Evolutionary conservation across 371 early-diverging fungal species (phyloP).

Genomic region (Encephalitozoon intestinalis): DNA sequence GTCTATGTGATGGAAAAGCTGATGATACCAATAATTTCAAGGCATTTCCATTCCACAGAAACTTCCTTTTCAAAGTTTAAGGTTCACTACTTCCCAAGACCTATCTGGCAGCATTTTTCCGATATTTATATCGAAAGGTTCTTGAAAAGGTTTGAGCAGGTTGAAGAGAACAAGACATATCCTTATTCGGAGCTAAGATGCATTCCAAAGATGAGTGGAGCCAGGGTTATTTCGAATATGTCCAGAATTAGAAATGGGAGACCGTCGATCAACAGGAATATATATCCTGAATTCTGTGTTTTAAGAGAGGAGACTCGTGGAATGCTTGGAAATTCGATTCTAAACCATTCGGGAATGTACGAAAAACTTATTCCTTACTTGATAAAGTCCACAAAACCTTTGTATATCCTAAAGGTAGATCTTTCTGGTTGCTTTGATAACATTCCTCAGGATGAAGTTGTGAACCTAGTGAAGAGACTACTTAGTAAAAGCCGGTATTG

Average conservation of each 20-base stretch:
- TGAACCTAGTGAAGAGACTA: conserved; percentile 6
- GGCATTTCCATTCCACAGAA: conserved; percentile 46
- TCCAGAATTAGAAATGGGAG: conserved; percentile 1
- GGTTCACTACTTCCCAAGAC: conserved; percentile 35
- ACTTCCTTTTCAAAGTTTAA: conserved; percentile 25
- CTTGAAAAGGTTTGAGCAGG: conserved; percentile 17
- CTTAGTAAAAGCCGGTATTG: conserved; percentile 30
- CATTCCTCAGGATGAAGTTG: conserved; percentile 36
- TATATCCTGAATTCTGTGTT: neutral
- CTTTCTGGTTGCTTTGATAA: conserved; percentile 55
- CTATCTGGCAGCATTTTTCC: conserved; percentile 18
- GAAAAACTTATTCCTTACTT: conserved; percentile 11
- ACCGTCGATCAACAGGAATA: conserved; percentile 6
- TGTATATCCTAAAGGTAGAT: conserved; percentile 52
- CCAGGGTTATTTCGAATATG: conserved; percentile 36
- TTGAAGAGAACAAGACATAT: neutral
- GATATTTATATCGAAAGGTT: neutral
- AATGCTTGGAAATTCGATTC: conserved; percentile 4
- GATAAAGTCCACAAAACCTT: neutral
- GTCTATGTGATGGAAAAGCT: conserved; percentile 38
- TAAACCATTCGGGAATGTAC: conserved; percentile 30
- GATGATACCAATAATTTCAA: conserved; percentile 36
- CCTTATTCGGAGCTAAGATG: conserved; percentile 27
- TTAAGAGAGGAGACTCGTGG: neutral
- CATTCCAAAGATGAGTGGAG: conserved; percentile 49